phyloP scores from a whole-genome alignment of 345 rosid genomes.

The Populus pruinosa region DNA sequence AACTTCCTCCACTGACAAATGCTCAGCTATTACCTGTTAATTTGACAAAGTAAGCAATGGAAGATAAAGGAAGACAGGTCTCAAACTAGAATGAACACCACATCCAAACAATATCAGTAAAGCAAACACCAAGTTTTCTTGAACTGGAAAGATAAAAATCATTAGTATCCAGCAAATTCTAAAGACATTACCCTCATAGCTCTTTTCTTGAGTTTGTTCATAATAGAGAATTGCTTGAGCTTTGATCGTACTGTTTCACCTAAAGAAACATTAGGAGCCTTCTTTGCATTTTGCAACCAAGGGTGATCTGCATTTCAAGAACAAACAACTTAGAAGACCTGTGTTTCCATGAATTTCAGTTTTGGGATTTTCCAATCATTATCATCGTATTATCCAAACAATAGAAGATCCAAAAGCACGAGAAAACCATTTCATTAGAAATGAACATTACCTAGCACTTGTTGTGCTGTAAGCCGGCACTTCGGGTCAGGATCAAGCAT shows the following conservation, averaged over 20 bases:
- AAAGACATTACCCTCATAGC: conserved; percentile 31
- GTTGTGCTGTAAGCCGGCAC: conserved; percentile 30
- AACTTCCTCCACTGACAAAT: conserved; percentile 34
- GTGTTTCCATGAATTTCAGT: background rate
- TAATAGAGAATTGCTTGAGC: conserved; percentile 30
- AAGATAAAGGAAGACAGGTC: background rate
- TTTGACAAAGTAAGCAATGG: background rate
- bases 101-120: background rate
- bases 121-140: background rate
- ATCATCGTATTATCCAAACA: background rate
- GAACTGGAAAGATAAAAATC: background rate
- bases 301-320: conserved; percentile 29
- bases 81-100: background rate
- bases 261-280: conserved; percentile 28
- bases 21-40: conserved; percentile 31
- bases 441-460: conserved; percentile 28
- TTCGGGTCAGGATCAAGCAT: conserved; percentile 37
- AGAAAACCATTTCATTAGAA: background rate
- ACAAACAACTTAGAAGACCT: conserved; percentile 7
- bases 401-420: conserved; percentile 3
- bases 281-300: conserved; percentile 37
- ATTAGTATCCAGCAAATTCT: background rate
- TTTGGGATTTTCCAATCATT: background rate
- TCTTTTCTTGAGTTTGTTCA: conserved; percentile 43
- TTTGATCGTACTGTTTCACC: conserved; percentile 35